phyloP scores from a whole-genome alignment of 768 basidiomycete genomes.

The Lactarius hengduanensis region DNA sequence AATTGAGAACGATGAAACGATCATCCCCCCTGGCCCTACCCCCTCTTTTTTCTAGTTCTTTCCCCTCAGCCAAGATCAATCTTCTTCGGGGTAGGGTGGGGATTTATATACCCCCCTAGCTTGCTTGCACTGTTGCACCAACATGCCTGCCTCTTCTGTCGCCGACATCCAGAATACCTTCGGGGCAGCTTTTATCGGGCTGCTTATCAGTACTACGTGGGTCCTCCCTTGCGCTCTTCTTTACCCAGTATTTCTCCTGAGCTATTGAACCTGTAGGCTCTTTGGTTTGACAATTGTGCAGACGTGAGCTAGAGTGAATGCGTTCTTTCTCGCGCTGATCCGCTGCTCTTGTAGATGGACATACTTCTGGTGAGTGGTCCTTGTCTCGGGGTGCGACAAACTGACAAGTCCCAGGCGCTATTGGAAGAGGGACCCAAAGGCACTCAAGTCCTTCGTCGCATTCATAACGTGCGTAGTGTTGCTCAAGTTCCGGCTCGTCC shows the following conservation, averaged over 20 bases:
- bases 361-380: background rate
- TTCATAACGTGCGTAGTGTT: background rate
- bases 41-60: background rate
- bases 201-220: background rate
- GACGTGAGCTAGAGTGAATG: background rate
- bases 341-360: background rate
- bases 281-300: background rate
- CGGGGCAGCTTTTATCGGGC: background rate
- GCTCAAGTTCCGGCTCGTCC: background rate
- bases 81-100: background rate
- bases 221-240: background rate
- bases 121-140: background rate
- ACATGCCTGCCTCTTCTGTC: background rate
- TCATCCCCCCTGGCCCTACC: no score
- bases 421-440: background rate
- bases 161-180: background rate
- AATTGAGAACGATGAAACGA: background rate
- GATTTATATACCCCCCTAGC: background rate
- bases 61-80: background rate
- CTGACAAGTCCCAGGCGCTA: background rate
- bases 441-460: background rate
- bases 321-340: background rate
- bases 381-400: background rate
- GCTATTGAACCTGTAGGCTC: background rate
- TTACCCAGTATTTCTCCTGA: background rate